Evolutionary conservation across 768 basidiomycete genomes (phyloP).

Genomic region (Rhodosporidiobolus sp.): DNA sequence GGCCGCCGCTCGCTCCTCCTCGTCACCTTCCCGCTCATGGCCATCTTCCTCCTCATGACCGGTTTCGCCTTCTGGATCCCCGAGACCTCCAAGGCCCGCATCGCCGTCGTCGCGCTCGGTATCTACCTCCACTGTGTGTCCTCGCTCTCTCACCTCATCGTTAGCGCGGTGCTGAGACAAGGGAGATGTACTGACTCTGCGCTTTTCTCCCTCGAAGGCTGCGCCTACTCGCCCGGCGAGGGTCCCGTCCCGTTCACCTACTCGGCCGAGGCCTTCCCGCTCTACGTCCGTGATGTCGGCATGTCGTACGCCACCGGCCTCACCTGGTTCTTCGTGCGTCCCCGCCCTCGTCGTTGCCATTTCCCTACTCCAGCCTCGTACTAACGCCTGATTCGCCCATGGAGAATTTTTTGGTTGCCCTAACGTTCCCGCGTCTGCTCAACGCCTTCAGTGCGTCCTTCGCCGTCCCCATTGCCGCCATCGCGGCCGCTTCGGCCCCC

Average conservation of each 20-base stretch:
- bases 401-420: constrained; percentile 21
- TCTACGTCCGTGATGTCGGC: constrained; percentile 42
- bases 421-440: constrained; percentile 40
- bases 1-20: constrained; percentile 71
- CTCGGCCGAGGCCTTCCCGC: constrained; percentile 44
- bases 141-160: background rate
- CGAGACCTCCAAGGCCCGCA: constrained; percentile 48
- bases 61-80: constrained; percentile 61
- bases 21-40: constrained; percentile 77
- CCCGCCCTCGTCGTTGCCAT: background rate
- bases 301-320: constrained; percentile 39
- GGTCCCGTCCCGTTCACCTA: constrained; percentile 42
- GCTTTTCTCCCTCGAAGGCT: background rate
- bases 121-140: constrained; percentile 32
- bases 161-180: too few relatives aligned
- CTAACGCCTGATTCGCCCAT: too few relatives aligned
- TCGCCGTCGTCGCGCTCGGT: constrained; percentile 42
- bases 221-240: constrained; percentile 39
- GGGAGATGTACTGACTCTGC: too few relatives aligned
- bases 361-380: too few relatives aligned
- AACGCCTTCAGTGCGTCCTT: background rate
- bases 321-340: constrained; percentile 18
- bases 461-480: too few relatives aligned
- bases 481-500: background rate
- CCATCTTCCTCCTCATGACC: constrained; percentile 67